Percentiles rank a stretch among this genome's conserved stretches.
Evolutionary conservation across 164 flowering plant genomes (phyloP).

Genomic region (Umbellularia californica): DNA sequence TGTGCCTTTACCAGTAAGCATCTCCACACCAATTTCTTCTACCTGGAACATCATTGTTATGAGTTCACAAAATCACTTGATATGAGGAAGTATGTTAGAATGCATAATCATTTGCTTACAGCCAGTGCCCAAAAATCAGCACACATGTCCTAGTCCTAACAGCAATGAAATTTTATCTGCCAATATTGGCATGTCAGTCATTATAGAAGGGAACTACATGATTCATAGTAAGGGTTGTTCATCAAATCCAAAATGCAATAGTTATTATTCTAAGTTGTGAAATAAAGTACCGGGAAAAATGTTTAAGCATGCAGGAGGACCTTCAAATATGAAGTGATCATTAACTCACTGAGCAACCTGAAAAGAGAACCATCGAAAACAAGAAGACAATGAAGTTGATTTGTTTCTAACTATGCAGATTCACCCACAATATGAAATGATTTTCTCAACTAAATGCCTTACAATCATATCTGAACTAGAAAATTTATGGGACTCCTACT

Average conservation of each 20-base stretch:
- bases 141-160: neutral
- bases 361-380: neutral
- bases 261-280: no score
- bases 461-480: no score
- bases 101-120: neutral
- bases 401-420: no score
- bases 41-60: conserved; percentile 13
- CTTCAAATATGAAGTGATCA: conserved; percentile 59
- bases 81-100: neutral
- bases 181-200: neutral
- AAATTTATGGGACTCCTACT: no score
- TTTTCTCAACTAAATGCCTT: no score
- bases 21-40: no score
- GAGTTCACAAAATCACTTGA: neutral
- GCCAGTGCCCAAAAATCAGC: neutral
- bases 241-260: neutral
- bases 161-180: no score
- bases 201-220: neutral
- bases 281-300: neutral
- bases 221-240: neutral
- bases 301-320: conserved; percentile 28
- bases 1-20: no score
- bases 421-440: no score
- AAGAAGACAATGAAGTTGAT: no score
- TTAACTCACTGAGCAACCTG: conserved; percentile 31